Base-by-base conservation (phyloP, 2,329 filamentous ascomycete species). In the Fusarium cyanostomum region DNA sequence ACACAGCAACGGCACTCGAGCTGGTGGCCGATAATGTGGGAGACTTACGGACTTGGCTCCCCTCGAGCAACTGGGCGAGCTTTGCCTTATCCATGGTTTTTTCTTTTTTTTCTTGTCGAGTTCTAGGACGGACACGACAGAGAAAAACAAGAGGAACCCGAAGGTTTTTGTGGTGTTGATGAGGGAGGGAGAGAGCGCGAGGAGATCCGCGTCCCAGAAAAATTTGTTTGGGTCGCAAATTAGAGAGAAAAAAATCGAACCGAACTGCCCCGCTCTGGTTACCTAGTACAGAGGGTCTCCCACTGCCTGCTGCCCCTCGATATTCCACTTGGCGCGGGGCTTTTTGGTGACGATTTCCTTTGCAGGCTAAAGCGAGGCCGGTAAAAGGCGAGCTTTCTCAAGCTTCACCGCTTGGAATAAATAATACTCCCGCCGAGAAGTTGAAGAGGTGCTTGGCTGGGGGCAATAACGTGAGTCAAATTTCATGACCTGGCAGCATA, bases 51-150 rank as follows among this genome's bases (percentile, higher is more conserved):
- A 92, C 88, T 80, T 96, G 86, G 72, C 94, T 89, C 80, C 91
- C 89, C 84, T 95, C 87, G 76, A 97, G 87, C 80, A 97, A 88
- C 82, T 90, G 85, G 69, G 95, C 85, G 76, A 97, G 93, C 80
- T 91, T 88, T 78, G 92, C 89, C 73, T 79, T 80, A 67, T 81
- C 79, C 78, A 80, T 80, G 64, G 49, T 54, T 61, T 56, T 46
- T 70, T 69, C 52, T 55, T 54, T n/a, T 21, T 21, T 21, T 21
- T 21, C 21, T 21, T 67, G 68, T 57, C 68, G 64, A 56, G 53
- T 57, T 54, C 21, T 48, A 45, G 35, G 54, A 70, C 59, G 27
- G 56, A 65, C 49, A 52, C 58, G 67, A 72, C 66, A 68, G 56
- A 64, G 59, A 68, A 64, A 58, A 38, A 69, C 63, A 49, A 44